Evolutionary conservation across 164 flowering plant species (phyloP).

Genomic region (Vitis rotundifolia): DNA sequence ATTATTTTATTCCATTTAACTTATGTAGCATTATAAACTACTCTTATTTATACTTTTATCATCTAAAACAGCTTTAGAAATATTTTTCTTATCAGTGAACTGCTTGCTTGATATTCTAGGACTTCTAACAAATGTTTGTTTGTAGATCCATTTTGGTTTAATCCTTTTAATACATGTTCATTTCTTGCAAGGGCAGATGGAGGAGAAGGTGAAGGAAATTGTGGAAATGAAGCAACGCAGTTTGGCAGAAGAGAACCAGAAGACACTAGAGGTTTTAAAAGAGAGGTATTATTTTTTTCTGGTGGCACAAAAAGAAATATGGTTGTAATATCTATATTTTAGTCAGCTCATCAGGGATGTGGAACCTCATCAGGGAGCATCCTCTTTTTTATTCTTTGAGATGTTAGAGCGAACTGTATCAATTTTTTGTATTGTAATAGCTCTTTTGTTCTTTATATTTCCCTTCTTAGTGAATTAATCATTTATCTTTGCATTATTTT

Average conservation of each 20-base stretch:
- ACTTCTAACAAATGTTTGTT: neutral
- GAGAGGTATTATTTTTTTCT: slow-evolving; percentile 60
- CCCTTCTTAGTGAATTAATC: no score
- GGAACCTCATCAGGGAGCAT: no score
- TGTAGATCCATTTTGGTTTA: neutral
- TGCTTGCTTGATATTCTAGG: neutral
- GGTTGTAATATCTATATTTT: no score
- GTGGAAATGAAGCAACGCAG: slow-evolving; percentile 97
- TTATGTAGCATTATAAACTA: neutral
- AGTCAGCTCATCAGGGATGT: no score
- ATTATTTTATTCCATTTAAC: neutral
- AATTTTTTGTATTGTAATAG: no score
- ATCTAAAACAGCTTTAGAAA: neutral
- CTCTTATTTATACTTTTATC: neutral
- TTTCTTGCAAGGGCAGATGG: slow-evolving; percentile 61
- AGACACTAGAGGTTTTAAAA: slow-evolving; percentile 83
- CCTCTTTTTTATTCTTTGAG: no score
- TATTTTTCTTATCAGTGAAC: neutral
- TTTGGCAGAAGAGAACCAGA: slow-evolving; percentile 98
- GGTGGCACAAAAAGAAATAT: no score
- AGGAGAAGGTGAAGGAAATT: slow-evolving; percentile 95
- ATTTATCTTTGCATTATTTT: no score
- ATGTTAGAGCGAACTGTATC: no score
- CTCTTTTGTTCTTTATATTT: no score
- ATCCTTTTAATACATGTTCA: slow-evolving; percentile 3